A percentile compares a stretch with the other conserved stretches of the same genome.
Evolutionary conservation across 768 basidiomycete genomes (phyloP).

Genomic region (Porphyrellus cyaneotinctus): DNA sequence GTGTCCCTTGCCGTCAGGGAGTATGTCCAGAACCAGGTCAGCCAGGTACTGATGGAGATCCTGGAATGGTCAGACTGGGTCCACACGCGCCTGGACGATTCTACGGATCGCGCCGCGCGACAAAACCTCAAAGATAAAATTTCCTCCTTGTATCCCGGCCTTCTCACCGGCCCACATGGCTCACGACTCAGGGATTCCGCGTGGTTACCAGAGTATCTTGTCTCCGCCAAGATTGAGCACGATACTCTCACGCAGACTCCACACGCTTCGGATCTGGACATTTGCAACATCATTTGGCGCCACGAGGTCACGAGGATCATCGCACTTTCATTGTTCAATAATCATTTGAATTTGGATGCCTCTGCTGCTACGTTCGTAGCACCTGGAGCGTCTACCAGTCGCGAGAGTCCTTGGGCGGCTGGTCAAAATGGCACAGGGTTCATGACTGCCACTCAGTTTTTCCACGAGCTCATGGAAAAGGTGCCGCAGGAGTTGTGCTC

Average conservation of each 20-base stretch:
- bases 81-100: not conserved
- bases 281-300: constrained; percentile 6
- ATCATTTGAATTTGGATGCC: constrained; percentile 9
- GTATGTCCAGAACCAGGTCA: constrained; percentile 14
- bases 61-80: constrained; percentile 14
- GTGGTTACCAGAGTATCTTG: constrained; percentile 2
- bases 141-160: constrained; percentile 1
- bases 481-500: not conserved
- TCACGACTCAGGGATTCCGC: not conserved
- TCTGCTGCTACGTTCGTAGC: constrained; percentile 11
- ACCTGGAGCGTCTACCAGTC: constrained; percentile 14
- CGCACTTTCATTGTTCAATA: constrained; percentile 12
- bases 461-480: constrained; percentile 7
- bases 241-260: constrained; percentile 2
- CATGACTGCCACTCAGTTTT: constrained; percentile 15
- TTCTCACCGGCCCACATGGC: constrained; percentile 2
- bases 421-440: constrained; percentile 19
- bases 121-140: constrained; percentile 2
- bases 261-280: constrained; percentile 5
- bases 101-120: not conserved
- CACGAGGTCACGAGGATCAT: not conserved
- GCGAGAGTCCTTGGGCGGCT: constrained; percentile 13
- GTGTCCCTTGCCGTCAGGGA: constrained; percentile 6
- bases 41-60: constrained; percentile 6
- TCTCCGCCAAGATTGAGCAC: not conserved